A percentile compares a stretch with the other conserved stretches of the same genome.
These are phyloP conservation scores for Cenchrus purpureus DNA, from an alignment of 176 grass and related monocot species.

Conservation along the genomic window DNA sequence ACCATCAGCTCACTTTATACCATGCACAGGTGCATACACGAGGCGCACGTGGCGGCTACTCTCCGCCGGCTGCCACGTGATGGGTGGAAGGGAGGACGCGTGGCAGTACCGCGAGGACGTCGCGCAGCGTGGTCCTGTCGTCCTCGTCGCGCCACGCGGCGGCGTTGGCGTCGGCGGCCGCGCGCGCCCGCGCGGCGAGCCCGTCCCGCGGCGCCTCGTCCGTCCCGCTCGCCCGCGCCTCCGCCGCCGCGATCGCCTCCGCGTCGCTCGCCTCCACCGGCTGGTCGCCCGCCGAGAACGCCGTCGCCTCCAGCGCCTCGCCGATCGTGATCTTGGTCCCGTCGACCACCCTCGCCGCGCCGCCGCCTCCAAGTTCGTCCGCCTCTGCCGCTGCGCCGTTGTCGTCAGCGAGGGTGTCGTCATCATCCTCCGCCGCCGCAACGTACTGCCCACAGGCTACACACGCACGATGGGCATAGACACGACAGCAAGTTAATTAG, in stretches of 20 bases:
- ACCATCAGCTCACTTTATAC: too few relatives aligned
- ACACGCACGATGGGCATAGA: not conserved
- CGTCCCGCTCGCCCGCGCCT: conserved; percentile 26
- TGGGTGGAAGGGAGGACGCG: not conserved
- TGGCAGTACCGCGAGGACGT: conserved; percentile 48
- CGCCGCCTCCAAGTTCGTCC: not conserved
- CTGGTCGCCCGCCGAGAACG: conserved; percentile 38
- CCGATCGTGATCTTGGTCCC: conserved; percentile 53
- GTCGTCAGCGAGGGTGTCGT: too few relatives aligned
- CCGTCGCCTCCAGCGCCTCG: conserved; percentile 55
- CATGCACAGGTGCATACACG: too few relatives aligned
- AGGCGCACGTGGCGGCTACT: too few relatives aligned
- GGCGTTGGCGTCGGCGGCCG: conserved; percentile 40
- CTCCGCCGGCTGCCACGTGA: not conserved
- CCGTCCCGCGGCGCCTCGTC: conserved; percentile 22
- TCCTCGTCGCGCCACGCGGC: conserved; percentile 22
- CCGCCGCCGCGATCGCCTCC: conserved; percentile 53
- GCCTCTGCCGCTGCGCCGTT: not conserved
- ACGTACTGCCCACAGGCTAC: conserved; percentile 39
- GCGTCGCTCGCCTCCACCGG: conserved; percentile 57
- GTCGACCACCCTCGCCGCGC: not conserved
- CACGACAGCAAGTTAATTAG: not conserved
- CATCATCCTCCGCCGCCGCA: not conserved
- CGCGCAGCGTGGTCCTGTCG: conserved; percentile 46
- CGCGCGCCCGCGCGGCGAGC: conserved; percentile 34